A percentile compares a stretch with the other conserved stretches of the same genome.
Evolutionary conservation across 108 stramenopile species (phyloP).

Genomic region (Discostella stelligeroides): DNA sequence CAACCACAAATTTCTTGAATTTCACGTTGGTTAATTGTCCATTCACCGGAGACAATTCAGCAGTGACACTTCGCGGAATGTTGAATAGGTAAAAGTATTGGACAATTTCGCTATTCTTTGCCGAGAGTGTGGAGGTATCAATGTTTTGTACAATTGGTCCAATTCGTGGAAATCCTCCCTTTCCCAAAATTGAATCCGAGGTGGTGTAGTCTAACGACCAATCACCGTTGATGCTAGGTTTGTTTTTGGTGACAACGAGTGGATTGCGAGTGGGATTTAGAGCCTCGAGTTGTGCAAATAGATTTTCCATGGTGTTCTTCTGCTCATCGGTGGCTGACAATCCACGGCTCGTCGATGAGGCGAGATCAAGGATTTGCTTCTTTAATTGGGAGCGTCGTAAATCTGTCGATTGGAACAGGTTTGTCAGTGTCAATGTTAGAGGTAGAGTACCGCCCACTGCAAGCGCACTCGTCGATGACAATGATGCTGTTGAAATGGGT

Average conservation of each 20-base stretch:
- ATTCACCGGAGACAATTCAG: slow-evolving; percentile 50
- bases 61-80: slow-evolving; percentile 50
- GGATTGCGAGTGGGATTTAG: slow-evolving; percentile 54
- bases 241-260: slow-evolving; percentile 18
- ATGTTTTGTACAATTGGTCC: slow-evolving; percentile 59
- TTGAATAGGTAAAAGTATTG: slow-evolving; percentile 41
- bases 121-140: slow-evolving; percentile 44
- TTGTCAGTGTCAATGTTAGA: neutral
- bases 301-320: slow-evolving; percentile 34
- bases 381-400: slow-evolving; percentile 41
- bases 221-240: slow-evolving; percentile 50
- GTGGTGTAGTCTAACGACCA: slow-evolving; percentile 64
- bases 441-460: slow-evolving; percentile 11
- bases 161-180: slow-evolving; percentile 48
- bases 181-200: slow-evolving; percentile 52
- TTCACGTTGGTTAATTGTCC: slow-evolving; percentile 52
- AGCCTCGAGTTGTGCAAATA: slow-evolving; percentile 50
- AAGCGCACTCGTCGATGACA: slow-evolving; percentile 1
- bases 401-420: slow-evolving; percentile 18
- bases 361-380: slow-evolving; percentile 40
- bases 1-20: slow-evolving; percentile 54
- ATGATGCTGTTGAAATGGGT: too few relatives aligned
- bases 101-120: slow-evolving; percentile 58
- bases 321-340: slow-evolving; percentile 53
- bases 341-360: slow-evolving; percentile 48